Evolutionary conservation across 2,329 filamentous ascomycete genomes (phyloP), one percentile per base, ranked within the genome.

Genomic region (Venturia asperata): DNA sequence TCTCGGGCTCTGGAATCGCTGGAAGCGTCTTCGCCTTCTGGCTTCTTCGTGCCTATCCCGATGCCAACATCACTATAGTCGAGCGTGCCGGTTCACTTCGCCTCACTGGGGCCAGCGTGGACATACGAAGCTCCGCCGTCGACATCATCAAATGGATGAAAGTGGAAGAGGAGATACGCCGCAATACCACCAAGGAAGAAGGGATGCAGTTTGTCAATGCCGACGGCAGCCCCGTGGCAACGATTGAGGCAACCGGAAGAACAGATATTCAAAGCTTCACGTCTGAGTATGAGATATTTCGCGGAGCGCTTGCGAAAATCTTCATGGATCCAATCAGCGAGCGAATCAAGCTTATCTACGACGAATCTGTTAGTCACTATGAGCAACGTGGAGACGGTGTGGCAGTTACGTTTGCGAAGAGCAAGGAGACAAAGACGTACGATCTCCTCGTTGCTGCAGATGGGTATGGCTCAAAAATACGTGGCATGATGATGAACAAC

Each of bases 251-350:
- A 69, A 0, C 63, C 69, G 2, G 71, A 0, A 79, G 78, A 3
- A 72, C 76, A 63, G 78, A 79, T 68, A 74, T 84, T n/a, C 80
- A 75, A 30, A 70, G 73, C 67, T 71, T 84, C 34, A 83, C 81
- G 0, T 80, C 78, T 66, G 84, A 87, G 65, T 85, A 78, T 66
- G 85, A 87, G 73, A 82, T 87, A 61, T 82, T 87, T 77, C 76
- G 84, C 10, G 83, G 81, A 0, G 81, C 85, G 63, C 69, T 87
- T 19, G 62, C 62, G 17, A 56, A 64, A 15, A 58, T 64, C 11
- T 64, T 64, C 1, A 66, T 68, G 3, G 62, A 65, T 34, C 66
- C 58, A 27, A 64, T 68, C 45, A 63, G 68, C 47, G 61, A 70
- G 19, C 66, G 70, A 4, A 52, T 63, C 1, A 71, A 70, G 2